Evolutionary conservation across 2,329 filamentous ascomycete genomes (phyloP).

Genomic region (Eutypa lata): DNA sequence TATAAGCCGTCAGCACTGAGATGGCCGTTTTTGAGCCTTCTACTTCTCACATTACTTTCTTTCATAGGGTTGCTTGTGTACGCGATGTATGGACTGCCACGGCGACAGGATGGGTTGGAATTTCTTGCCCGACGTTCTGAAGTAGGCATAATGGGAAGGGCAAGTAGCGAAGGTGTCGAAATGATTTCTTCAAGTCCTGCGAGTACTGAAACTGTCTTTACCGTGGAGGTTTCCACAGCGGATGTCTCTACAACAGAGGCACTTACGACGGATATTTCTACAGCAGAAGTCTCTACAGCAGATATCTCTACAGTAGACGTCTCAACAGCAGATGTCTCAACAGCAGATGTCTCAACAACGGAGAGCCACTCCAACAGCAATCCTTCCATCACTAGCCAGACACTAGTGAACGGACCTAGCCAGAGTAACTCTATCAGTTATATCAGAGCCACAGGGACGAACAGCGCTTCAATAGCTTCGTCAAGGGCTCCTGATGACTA

Average conservation of each 20-base stretch:
- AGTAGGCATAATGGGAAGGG: not conserved
- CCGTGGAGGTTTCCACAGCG: too few species aligned
- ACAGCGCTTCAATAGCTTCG: not conserved
- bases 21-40: slow-evolving; percentile 17
- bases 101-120: slow-evolving; percentile 5
- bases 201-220: too few species aligned
- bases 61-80: slow-evolving; percentile 13
- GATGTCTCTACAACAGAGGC: too few species aligned
- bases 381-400: too few species aligned
- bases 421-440: not conserved
- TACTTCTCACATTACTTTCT: slow-evolving; percentile 9
- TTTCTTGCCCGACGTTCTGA: not conserved
- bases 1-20: slow-evolving; percentile 17
- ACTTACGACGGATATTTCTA: too few species aligned
- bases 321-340: too few species aligned
- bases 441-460: not conserved
- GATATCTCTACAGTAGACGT: too few species aligned
- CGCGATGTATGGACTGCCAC: slow-evolving; percentile 13
- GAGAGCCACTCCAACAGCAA: too few species aligned
- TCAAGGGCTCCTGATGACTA: not conserved
- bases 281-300: too few species aligned
- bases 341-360: too few species aligned
- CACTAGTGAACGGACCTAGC: too few species aligned
- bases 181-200: too few species aligned
- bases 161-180: not conserved